These are phyloP conservation scores for Kuraishia floccosa DNA, from an alignment of 805 yeast species.

Conservation along the genomic window DNA sequence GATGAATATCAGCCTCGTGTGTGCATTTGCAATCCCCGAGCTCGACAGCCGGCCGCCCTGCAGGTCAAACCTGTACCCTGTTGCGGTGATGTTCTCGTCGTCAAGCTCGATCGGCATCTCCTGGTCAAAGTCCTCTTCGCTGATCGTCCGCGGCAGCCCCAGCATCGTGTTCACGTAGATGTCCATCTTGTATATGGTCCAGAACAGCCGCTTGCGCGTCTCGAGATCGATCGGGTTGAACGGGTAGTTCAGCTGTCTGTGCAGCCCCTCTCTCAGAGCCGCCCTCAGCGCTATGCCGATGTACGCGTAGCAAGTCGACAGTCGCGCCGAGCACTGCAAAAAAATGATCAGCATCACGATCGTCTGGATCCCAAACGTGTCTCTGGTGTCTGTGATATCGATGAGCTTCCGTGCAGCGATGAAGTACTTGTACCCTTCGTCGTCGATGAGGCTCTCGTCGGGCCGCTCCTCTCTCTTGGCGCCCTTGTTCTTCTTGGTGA, in stretches of 20 bases:
- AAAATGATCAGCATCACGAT: slow-evolving; percentile 79
- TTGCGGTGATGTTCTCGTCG: slow-evolving; percentile 72
- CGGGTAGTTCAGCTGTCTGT: slow-evolving; percentile 52
- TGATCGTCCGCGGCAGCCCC: slow-evolving; percentile 72
- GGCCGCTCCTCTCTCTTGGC: slow-evolving; percentile 11
- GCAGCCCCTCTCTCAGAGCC: slow-evolving; percentile 75
- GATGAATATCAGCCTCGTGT: slow-evolving; percentile 63
- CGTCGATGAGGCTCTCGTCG: slow-evolving; percentile 33
- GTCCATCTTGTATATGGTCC: slow-evolving; percentile 88
- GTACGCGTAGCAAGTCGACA: slow-evolving; percentile 81
- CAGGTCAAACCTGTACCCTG: slow-evolving; percentile 30
- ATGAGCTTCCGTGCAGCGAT: slow-evolving; percentile 70
- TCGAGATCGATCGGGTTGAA: slow-evolving; percentile 75
- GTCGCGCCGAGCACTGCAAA: slow-evolving; percentile 78
- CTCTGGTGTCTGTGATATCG: slow-evolving; percentile 78
- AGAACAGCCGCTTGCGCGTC: slow-evolving; percentile 73
- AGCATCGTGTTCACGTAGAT: slow-evolving; percentile 78
- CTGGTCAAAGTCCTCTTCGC: slow-evolving; percentile 78
- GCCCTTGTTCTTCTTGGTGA: slow-evolving; percentile 15
- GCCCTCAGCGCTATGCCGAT: slow-evolving; percentile 81
- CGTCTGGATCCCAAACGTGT: slow-evolving; percentile 73
- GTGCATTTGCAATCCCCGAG: slow-evolving; percentile 76
- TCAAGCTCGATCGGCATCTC: slow-evolving; percentile 77
- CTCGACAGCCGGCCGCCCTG: slow-evolving; percentile 50
- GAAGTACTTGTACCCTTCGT: slow-evolving; percentile 74